These are phyloP conservation scores for Cystofilobasidium macerans DNA, from an alignment of 768 basidiomycete genomes.

Conservation along the genomic window DNA sequence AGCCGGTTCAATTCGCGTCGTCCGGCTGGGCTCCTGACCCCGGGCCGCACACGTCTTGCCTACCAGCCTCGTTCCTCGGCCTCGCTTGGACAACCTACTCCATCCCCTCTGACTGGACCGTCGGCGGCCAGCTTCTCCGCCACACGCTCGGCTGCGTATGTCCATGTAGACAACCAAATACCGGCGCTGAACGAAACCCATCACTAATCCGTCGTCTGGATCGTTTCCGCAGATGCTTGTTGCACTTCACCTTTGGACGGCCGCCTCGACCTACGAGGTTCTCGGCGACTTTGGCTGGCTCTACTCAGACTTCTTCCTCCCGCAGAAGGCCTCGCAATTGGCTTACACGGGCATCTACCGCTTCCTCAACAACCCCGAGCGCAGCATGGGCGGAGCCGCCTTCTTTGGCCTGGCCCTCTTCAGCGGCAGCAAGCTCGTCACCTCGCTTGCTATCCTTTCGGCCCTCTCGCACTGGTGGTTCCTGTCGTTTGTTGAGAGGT, in stretches of 20 bases:
- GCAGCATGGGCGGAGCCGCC: slow-evolving; percentile 81
- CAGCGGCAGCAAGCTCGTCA: slow-evolving; percentile 83
- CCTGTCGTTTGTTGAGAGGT: slow-evolving; percentile 84
- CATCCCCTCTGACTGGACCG: slow-evolving; percentile 70
- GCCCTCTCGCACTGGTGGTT: slow-evolving; percentile 95
- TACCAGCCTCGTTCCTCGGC: slow-evolving; percentile 65
- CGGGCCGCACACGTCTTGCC: slow-evolving; percentile 12
- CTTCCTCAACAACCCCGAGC: slow-evolving; percentile 41
- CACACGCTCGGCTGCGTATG: slow-evolving; percentile 80
- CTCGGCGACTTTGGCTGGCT: slow-evolving; percentile 97
- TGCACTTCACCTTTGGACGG: slow-evolving; percentile 81
- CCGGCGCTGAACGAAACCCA: too few species aligned
- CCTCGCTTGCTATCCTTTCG: slow-evolving; percentile 68
- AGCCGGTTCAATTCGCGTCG: too few species aligned
- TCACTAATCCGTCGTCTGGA: too few species aligned
- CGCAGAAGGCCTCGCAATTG: slow-evolving; percentile 71
- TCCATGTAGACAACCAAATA: too few species aligned
- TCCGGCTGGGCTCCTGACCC: background rate
- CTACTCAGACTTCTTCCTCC: slow-evolving; percentile 90
- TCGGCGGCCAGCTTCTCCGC: slow-evolving; percentile 72
- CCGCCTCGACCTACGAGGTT: slow-evolving; percentile 79
- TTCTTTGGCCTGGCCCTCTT: slow-evolving; percentile 89
- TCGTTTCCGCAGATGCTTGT: slow-evolving; percentile 62
- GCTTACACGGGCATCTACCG: slow-evolving; percentile 97
- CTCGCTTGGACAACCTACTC: slow-evolving; percentile 85